Evolutionary conservation across 2,329 filamentous ascomycete species (phyloP).

Genomic region (Fusarium sterilihyphosum): DNA sequence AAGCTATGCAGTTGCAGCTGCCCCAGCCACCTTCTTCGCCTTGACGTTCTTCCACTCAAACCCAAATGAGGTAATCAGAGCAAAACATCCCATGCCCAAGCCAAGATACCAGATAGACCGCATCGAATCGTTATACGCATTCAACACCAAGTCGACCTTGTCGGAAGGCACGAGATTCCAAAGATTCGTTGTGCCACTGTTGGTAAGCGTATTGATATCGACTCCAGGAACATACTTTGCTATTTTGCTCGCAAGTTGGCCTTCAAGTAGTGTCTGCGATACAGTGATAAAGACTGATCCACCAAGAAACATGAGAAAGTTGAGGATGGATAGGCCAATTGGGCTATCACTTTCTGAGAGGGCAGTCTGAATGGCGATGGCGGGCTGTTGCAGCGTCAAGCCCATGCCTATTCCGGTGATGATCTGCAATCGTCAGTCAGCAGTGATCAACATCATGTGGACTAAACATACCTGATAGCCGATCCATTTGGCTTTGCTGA

Average conservation of each 20-base stretch:
- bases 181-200: conserved; percentile 5
- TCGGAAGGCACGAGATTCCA: background rate
- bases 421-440: background rate
- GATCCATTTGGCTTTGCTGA: background rate
- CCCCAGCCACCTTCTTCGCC: background rate
- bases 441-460: fast-evolving
- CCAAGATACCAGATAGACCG: conserved; percentile 11
- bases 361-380: conserved; percentile 6
- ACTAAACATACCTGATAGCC: conserved; percentile 11
- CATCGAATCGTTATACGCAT: conserved; percentile 22
- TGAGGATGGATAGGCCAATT: conserved; percentile 8
- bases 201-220: background rate
- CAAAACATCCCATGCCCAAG: background rate
- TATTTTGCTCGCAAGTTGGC: background rate
- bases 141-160: background rate
- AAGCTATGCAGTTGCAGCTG: fast-evolving
- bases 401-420: conserved; percentile 15
- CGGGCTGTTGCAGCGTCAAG: background rate
- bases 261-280: conserved; percentile 6
- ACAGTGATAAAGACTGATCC: conserved; percentile 23
- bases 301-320: conserved; percentile 1
- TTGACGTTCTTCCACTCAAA: conserved; percentile 26
- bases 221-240: background rate
- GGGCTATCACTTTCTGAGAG: conserved; percentile 16
- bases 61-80: background rate